Base-by-base conservation (phyloP, 129 eudicot species). In the Helichrysum umbraculigerum region DNA sequence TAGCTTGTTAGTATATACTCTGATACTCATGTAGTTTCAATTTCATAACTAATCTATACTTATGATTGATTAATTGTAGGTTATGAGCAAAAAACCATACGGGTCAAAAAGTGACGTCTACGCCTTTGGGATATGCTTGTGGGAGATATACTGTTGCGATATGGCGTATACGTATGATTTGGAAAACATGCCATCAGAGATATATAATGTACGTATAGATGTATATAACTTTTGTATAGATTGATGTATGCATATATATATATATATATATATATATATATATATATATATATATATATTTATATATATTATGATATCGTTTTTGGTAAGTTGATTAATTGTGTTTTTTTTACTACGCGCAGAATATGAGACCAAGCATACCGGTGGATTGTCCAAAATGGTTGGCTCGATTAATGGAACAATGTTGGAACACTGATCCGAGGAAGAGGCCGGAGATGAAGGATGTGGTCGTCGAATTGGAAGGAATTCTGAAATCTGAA, bases 71-170 rank as follows among this genome's bases (percentile, higher is more conserved):
- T 51, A 52, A 12, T 66, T 56, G 75, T 68, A 86, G 87, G 77
- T 86, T 63, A 59, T 68, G 25, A 66, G 79, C 57, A 76, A 71
- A 3, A 75, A 67, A 3, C 80, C 80, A 7, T 85, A 82, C 39
- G 79, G 76, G 9, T 65, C 73, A 19, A 85, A 82, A 64, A 82
- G 86, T 4, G 89, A 85, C 7, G 86, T 85, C 6, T 85, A 82
- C 44, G 76, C 86, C 35, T 85, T 82, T 82, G 86, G 84, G 34
- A 85, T 85, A 35, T 85, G 86, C 63, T 79, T 85, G 70, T 86
- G 87, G 87, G 90, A 86, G 72, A 83, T 80, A n/a, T 83, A 80
- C 25, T 72, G 85, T 50, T 85, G 89, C 9, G 86, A 82, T 22
- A 79, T 71, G 35, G 87, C 83, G 6, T 83, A 72, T 80, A 71